A percentile compares a stretch with the other conserved stretches of the same genome.
phyloP scores from a whole-genome alignment of 768 basidiomycete genomes.

The Phylloporus sp. region DNA sequence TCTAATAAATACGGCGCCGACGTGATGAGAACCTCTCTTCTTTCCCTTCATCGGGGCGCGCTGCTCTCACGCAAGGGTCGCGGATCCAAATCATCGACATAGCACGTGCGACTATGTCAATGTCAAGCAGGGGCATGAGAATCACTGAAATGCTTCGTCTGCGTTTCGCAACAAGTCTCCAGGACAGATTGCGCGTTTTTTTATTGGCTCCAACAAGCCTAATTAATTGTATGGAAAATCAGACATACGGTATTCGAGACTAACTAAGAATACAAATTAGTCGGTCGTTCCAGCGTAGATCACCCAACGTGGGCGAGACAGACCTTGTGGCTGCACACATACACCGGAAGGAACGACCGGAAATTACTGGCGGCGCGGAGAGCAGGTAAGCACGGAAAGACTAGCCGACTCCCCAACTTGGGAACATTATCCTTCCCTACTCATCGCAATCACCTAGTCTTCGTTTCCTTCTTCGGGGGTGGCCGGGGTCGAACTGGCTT shows the following conservation, averaged over 20 bases:
- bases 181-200: background rate
- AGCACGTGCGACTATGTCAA: too few species aligned
- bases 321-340: background rate
- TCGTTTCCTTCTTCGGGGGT: conserved; percentile 20
- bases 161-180: background rate
- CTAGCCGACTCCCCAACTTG: background rate
- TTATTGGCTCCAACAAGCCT: conserved; percentile 5
- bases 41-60: background rate
- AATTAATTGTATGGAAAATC: background rate
- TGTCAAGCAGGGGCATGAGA: background rate
- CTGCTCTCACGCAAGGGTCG: background rate
- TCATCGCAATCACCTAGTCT: conserved; percentile 15
- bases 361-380: background rate
- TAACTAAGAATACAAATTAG: background rate
- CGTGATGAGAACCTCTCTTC: background rate
- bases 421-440: background rate
- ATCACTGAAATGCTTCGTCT: background rate
- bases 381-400: background rate
- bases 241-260: background rate
- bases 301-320: background rate
- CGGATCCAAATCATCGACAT: background rate
- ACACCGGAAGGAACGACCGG: background rate
- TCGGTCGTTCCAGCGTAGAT: background rate
- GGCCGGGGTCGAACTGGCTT: background rate
- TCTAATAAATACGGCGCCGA: background rate